Conservation (phyloP, 1,284 basidiomycete species). For the Schizopora paradoxa region DNA sequence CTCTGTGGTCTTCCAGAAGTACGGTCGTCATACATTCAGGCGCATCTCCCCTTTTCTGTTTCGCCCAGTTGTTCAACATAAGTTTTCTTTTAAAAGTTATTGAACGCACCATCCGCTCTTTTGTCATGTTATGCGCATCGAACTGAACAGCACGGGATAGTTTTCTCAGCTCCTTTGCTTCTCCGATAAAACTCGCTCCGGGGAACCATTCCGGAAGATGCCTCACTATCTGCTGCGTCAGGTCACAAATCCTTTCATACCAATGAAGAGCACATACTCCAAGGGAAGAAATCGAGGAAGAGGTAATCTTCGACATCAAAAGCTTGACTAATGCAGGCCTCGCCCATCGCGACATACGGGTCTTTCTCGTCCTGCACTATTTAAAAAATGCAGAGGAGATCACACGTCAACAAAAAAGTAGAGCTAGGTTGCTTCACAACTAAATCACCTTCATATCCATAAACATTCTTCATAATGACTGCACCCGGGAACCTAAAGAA, state of each 20-base stretch:
- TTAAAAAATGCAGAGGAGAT: neutral
- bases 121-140: neutral
- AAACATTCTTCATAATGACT: slow-evolving; percentile 5
- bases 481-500: neutral
- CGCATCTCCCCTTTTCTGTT: no score
- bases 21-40: slow-evolving; percentile 8
- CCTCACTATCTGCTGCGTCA: slow-evolving; percentile 8
- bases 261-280: no score
- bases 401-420: no score
- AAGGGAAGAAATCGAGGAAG: no score
- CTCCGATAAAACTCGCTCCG: slow-evolving; percentile 34
- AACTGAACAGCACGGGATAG: neutral
- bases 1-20: slow-evolving; percentile 5
- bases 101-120: neutral
- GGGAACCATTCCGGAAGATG: slow-evolving; percentile 6
- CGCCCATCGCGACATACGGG: slow-evolving; percentile 9
- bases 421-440: no score
- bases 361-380: slow-evolving; percentile 6
- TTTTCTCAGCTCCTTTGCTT: slow-evolving; percentile 38
- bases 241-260: no score
- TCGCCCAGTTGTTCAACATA: no score
- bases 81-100: no score
- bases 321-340: no score
- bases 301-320: no score
- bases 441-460: slow-evolving; percentile 10